phyloP scores from a whole-genome alignment of 1,139 yeast genomes.

The Yamadazyma triangularis region DNA sequence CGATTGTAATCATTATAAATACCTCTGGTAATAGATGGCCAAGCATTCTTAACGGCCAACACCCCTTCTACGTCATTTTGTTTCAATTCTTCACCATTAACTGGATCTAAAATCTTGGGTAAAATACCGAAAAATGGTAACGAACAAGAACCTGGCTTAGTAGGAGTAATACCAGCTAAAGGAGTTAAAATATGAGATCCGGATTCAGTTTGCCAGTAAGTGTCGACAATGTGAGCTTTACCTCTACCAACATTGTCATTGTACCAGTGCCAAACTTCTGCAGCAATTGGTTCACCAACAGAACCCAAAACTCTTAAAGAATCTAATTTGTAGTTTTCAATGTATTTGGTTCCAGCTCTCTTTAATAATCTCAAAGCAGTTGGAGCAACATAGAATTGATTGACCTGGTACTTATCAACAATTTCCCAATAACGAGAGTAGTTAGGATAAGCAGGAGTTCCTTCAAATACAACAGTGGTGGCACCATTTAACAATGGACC shows the following conservation, averaged over 20 bases:
- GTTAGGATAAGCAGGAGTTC: slow-evolving; percentile 82
- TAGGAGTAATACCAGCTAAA: slow-evolving; percentile 67
- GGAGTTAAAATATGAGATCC: slow-evolving; percentile 74
- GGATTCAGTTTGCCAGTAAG: slow-evolving; percentile 84
- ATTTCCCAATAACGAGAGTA: slow-evolving; percentile 82
- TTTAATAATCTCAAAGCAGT: slow-evolving; percentile 81
- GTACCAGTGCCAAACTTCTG: slow-evolving; percentile 94
- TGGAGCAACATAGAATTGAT: slow-evolving; percentile 87
- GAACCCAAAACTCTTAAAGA: slow-evolving; percentile 74
- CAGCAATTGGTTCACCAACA: slow-evolving; percentile 91
- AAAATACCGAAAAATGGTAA: slow-evolving; percentile 75
- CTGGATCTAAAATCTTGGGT: slow-evolving; percentile 67
- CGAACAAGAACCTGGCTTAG: slow-evolving; percentile 77
- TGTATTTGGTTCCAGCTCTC: slow-evolving; percentile 71
- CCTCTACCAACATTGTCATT: slow-evolving; percentile 73
- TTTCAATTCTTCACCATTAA: slow-evolving; percentile 59
- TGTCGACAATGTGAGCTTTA: slow-evolving; percentile 70
- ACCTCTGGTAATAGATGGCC: slow-evolving; percentile 81
- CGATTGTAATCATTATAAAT: slow-evolving; percentile 68
- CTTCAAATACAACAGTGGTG: slow-evolving; percentile 78
- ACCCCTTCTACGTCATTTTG: slow-evolving; percentile 72
- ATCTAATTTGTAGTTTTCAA: slow-evolving; percentile 60
- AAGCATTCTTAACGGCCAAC: slow-evolving; percentile 61
- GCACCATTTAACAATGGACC: slow-evolving; percentile 80
- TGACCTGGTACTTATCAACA: slow-evolving; percentile 70